Evolutionary conservation across 2,329 filamentous ascomycete genomes (phyloP), one percentile per base, ranked within the genome.

Genomic region (Lasiodiplodia hormozganensis): DNA sequence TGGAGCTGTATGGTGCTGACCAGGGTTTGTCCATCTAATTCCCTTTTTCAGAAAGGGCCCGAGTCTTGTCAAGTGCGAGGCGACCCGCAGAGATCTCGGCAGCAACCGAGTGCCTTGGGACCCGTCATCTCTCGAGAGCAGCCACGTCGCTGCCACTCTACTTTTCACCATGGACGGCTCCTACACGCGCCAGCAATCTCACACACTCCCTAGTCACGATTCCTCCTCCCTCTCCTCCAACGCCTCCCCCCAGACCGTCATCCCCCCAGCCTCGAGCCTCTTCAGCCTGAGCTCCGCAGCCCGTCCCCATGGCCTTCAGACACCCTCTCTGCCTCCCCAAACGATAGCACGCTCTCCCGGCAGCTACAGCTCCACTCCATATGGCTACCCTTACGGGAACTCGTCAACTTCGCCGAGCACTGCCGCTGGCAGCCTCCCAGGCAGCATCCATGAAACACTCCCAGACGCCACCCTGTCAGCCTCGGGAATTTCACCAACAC

Each of bases 401-500:
- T 69, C 71, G 52, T 80, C 79, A 2, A 76, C 75, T 12, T 79
- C 79, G 18, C 76, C 77, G 28, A 80, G 77, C 62, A 77, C 77
- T 7, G 74, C 73, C 2, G 77, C 77, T 47, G 76, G 76, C 14
- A 73, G 76, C 49, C 60, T 21, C 74, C 75, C 77, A 25, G 76
- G 76, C 14, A 73, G 76, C 54, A 60, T 21, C 73, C 75, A 36
- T 70, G 71, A 28, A 68, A 57, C 52, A 21, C 31, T 71, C 71
- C 11, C 79, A 72, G 70, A 79, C 73, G 51, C 71, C 77, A 64
- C 78, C 72, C 51, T 84, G 79, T 72, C 75, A 71, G 25, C 73
- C 71, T 73, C 68, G 69, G 81, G 74, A 71, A 81, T 80, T 73
- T 83, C 74, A 68, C 82, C 72, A 40, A 80, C 72, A 56, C 80